Base-by-base conservation (phyloP, 129 eudicot genomes). In the Flaveria ramosissima region DNA sequence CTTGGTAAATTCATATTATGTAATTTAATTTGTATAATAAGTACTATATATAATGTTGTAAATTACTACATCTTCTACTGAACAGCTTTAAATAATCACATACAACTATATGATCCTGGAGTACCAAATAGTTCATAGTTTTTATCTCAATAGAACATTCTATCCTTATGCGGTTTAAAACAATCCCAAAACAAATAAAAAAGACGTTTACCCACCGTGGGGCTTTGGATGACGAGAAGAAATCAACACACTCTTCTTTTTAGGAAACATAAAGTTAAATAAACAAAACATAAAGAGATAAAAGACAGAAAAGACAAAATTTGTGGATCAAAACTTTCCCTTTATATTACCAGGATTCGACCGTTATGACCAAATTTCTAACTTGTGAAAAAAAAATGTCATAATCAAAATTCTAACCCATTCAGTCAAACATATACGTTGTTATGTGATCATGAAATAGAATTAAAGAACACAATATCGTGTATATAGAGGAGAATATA, bases 201-300 rank as follows among this genome's bases (percentile, higher is more conserved):
- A 57, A 27, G 80, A 73, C 60, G 60, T 50, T 61, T 78, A 72
- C 86, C 86, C 69, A 77, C 80, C 83, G 83, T 83, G 83, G 68
- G 85, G 82, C 75, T 77, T 46, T 50, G 70, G 50, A 30, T 2
- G 19, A 66, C 36, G 45, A 76, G 57, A 71, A 24, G n/a, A 64
- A 17, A 62, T 52, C 68, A 36, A 27, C 26, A 32, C 39, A 65
- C 83, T 30, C 86, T 42, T 51, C 83, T 83, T 83, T 83, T 67
- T n/a, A 77, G 68, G 68, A 11, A 78, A 75, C 47, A 61, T 12
- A 78, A 71, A 71, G 72, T 47, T 47, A 62, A 51, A 45, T 7
- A 59, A 68, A 15, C 41, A n/a, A 27, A 32, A 68, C 47, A 47
- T 10, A 55, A 1, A 43, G 12, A 43, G 47, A 43, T 10, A 43